phyloP scores from a whole-genome alignment of 2,329 filamentous ascomycete species.

The Venturia effusa region DNA sequence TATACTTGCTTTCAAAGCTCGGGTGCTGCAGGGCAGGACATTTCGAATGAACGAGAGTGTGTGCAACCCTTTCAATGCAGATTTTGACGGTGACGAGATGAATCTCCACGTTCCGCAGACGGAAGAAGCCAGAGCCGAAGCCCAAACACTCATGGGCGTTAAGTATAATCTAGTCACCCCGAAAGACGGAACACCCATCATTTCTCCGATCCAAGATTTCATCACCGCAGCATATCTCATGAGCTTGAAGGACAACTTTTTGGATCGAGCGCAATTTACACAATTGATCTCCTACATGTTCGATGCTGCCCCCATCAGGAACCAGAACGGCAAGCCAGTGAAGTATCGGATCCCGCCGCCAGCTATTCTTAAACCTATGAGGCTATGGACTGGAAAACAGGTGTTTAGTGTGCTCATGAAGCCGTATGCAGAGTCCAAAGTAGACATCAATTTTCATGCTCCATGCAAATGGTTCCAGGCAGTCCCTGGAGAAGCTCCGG shows the following conservation, averaged over 20 bases:
- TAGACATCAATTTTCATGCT: constrained; percentile 85
- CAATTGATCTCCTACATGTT: constrained; percentile 94
- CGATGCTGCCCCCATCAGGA: constrained; percentile 48
- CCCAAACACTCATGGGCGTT: constrained; percentile 93
- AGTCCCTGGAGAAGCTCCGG: constrained; percentile 55
- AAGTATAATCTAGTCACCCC: constrained; percentile 93
- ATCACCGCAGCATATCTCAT: constrained; percentile 90
- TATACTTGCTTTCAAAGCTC: constrained; percentile 92
- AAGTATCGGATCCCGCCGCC: constrained; percentile 79
- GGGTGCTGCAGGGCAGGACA: constrained; percentile 87
- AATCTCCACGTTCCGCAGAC: constrained; percentile 97
- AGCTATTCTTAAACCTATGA: constrained; percentile 72
- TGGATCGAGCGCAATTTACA: constrained; percentile 75
- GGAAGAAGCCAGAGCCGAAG: constrained; percentile 89
- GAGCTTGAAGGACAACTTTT: constrained; percentile 88
- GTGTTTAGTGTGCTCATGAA: constrained; percentile 87
- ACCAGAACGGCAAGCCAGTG: constrained; percentile 39
- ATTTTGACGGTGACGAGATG: constrained; percentile 99
- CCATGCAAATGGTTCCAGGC: constrained; percentile 73
- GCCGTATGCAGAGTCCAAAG: constrained; percentile 71
- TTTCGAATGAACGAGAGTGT: constrained; percentile 98
- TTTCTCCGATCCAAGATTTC: constrained; percentile 98
- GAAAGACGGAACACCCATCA: constrained; percentile 96
- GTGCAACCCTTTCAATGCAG: constrained; percentile 94
- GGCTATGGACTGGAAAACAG: constrained; percentile 94